Conservation (phyloP, 768 basidiomycete species). For the Leccinellum rugosiceps region DNA sequence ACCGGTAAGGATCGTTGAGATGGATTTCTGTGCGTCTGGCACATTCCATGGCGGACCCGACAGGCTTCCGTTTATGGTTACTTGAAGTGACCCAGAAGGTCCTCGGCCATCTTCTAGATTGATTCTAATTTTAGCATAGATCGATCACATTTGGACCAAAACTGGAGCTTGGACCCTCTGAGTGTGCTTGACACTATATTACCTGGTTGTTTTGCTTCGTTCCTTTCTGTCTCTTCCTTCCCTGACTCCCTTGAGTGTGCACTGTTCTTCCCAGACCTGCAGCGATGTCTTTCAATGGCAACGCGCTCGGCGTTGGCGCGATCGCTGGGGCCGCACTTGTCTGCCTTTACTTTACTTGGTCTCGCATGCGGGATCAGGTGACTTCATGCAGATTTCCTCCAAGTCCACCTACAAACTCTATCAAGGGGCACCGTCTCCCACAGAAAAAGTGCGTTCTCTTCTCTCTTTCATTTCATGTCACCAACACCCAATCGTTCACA, state of each 20-base stretch:
- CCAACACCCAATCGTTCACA: not conserved
- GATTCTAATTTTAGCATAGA: too few relatives aligned
- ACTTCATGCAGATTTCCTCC: constrained; percentile 2
- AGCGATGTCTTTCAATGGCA: not conserved
- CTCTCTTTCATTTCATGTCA: not conserved
- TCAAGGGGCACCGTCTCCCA: constrained; percentile 4
- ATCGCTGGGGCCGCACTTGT: not conserved
- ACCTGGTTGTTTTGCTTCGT: not conserved
- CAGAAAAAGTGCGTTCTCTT: not conserved
- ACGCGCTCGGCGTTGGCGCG: not conserved
- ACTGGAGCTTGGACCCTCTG: too few relatives aligned
- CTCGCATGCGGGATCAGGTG: not conserved
- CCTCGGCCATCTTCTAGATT: too few relatives aligned
- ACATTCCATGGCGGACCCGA: too few relatives aligned
- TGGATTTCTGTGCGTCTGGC: too few relatives aligned
- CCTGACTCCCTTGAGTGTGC: constrained; percentile 20
- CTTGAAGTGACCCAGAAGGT: too few relatives aligned
- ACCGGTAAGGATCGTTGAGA: too few relatives aligned
- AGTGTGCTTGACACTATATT: too few relatives aligned
- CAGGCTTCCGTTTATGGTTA: too few relatives aligned
- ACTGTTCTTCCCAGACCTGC: not conserved
- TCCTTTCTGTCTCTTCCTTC: constrained; percentile 1
- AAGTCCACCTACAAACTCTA: constrained; percentile 1
- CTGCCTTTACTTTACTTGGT: constrained; percentile 1
- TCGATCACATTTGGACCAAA: too few relatives aligned